Evolutionary conservation across 176 grass and related monocot genomes (phyloP).

Genomic region (Thalia dealbata): DNA sequence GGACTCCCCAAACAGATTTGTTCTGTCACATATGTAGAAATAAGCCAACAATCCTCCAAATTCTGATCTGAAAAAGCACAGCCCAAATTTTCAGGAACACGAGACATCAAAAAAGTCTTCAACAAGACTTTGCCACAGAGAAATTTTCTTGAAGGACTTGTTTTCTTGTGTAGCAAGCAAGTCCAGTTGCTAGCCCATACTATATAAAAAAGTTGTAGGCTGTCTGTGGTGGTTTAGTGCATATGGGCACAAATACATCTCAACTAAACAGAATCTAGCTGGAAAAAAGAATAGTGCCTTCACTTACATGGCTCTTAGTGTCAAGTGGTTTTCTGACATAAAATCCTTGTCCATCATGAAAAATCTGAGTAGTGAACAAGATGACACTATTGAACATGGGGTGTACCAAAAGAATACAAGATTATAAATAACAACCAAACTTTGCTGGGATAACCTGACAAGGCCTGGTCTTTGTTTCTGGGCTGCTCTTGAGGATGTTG

Average conservation of each 20-base stretch:
- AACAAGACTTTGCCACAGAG: not conserved
- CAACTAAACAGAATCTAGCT: no score
- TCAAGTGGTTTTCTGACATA: constrained; percentile 61
- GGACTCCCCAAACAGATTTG: constrained; percentile 64
- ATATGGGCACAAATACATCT: no score
- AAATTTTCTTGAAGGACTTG: not conserved
- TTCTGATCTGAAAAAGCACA: constrained; percentile 44
- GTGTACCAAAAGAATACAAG: not conserved
- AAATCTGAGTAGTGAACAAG: constrained; percentile 46
- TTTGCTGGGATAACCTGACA: constrained; percentile 37
- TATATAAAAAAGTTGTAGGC: no score
- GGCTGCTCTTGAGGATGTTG: constrained; percentile 29
- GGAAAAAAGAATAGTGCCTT: not conserved
- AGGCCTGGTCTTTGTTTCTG: constrained; percentile 31
- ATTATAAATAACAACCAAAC: constrained; percentile 4
- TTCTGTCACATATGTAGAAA: constrained; percentile 85
- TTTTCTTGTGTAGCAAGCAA: no score
- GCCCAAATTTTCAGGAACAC: not conserved
- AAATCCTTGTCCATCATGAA: constrained; percentile 71
- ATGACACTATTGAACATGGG: not conserved
- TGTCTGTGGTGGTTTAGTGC: no score
- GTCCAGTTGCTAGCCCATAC: no score
- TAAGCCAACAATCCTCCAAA: constrained; percentile 53
- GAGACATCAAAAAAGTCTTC: no score
- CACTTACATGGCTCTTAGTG: constrained; percentile 73